These are phyloP conservation scores for Stagonosporopsis vannaccii DNA, from an alignment of 2,329 filamentous ascomycete species.

Conservation along the genomic window DNA sequence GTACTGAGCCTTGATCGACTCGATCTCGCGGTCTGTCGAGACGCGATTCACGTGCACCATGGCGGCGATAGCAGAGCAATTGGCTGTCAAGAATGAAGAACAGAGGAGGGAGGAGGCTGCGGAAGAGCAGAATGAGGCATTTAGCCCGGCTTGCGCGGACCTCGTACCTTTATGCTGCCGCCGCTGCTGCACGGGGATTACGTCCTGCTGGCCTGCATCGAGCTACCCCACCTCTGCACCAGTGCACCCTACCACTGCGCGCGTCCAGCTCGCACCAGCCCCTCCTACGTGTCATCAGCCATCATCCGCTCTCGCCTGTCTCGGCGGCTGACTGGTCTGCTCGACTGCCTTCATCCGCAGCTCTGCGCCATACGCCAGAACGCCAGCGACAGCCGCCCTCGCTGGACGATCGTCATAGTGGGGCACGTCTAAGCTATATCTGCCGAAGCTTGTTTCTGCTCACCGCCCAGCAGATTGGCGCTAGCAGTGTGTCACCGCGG, in stretches of 20 bases:
- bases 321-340: background rate
- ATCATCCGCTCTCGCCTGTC: background rate
- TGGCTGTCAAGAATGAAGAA: background rate
- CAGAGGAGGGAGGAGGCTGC: background rate
- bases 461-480: background rate
- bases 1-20: slow-evolving; percentile 33
- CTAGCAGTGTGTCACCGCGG: slow-evolving; percentile 8
- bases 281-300: slow-evolving; percentile 10
- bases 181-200: slow-evolving; percentile 11
- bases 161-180: slow-evolving; percentile 1
- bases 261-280: slow-evolving; percentile 13
- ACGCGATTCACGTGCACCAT: slow-evolving; percentile 61
- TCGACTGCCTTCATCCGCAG: background rate
- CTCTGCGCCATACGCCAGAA: background rate
- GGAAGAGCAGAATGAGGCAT: slow-evolving; percentile 16
- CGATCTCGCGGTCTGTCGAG: slow-evolving; percentile 51
- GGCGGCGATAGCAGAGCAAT: slow-evolving; percentile 20
- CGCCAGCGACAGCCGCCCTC: background rate
- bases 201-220: slow-evolving; percentile 16
- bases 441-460: slow-evolving; percentile 28
- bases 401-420: slow-evolving; percentile 24
- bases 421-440: slow-evolving; percentile 25
- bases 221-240: slow-evolving; percentile 20
- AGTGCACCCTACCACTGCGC: slow-evolving; percentile 12
- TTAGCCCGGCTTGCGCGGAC: slow-evolving; percentile 4